Evolutionary conservation across 2,329 filamentous ascomycete genomes (phyloP).

Genomic region (Hysterium pulicare): DNA sequence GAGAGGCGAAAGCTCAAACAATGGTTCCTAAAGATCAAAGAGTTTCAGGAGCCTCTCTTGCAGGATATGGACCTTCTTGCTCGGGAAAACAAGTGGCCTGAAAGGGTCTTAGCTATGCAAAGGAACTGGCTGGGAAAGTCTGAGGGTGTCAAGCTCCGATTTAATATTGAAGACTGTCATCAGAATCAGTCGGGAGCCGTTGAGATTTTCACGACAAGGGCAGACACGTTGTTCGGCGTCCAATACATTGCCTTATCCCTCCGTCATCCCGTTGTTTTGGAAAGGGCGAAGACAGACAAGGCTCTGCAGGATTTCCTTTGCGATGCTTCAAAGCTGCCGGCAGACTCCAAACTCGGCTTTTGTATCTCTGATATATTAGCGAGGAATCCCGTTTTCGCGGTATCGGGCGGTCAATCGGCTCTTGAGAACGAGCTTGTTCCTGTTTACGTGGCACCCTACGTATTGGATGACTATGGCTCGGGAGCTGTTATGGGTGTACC

Average conservation of each 20-base stretch:
- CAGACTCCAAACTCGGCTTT: slow-evolving; percentile 63
- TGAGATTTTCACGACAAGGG: slow-evolving; percentile 78
- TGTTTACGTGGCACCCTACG: slow-evolving; percentile 79
- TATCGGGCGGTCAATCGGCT: slow-evolving; percentile 47
- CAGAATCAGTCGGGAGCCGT: slow-evolving; percentile 49
- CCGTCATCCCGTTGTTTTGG: slow-evolving; percentile 65
- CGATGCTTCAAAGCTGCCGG: slow-evolving; percentile 50
- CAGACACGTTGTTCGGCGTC: slow-evolving; percentile 82
- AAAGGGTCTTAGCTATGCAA: slow-evolving; percentile 78
- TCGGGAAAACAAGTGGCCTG: slow-evolving; percentile 69
- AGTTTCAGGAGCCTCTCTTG: slow-evolving; percentile 69
- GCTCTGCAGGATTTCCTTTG: slow-evolving; percentile 67
- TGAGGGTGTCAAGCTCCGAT: slow-evolving; percentile 67
- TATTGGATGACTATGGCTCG: slow-evolving; percentile 79
- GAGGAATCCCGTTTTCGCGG: slow-evolving; percentile 47
- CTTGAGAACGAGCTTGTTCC: slow-evolving; percentile 60
- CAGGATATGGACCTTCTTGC: slow-evolving; percentile 66
- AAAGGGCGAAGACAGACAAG: slow-evolving; percentile 57
- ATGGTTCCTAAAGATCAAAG: slow-evolving; percentile 86
- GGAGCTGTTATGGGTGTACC: slow-evolving; percentile 92
- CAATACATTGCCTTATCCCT: slow-evolving; percentile 80
- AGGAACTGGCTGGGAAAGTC: slow-evolving; percentile 86
- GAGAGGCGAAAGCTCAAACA: slow-evolving; percentile 77
- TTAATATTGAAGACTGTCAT: slow-evolving; percentile 45
- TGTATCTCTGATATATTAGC: slow-evolving; percentile 49